Conservation (phyloP, 495 filamentous ascomycete genomes). For the Penicillium desertorum region DNA sequence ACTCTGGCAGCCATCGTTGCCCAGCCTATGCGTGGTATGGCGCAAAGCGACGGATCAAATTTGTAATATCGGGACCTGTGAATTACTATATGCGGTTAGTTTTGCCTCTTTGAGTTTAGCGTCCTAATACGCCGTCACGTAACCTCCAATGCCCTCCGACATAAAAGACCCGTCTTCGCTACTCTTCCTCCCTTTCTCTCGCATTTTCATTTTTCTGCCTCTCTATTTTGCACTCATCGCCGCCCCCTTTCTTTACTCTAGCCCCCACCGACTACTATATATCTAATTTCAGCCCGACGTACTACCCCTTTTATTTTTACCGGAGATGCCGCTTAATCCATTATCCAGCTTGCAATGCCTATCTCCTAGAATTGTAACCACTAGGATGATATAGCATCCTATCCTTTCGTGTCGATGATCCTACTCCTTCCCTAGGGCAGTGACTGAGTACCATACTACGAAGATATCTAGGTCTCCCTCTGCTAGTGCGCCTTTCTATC, state of each 20-base stretch:
- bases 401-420: slow-evolving; percentile 9
- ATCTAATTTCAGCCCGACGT: slow-evolving; percentile 9
- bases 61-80: no score
- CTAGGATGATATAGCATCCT: slow-evolving; percentile 1
- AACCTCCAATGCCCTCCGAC: no score
- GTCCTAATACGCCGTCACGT: no score
- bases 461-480: slow-evolving; percentile 3
- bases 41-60: background rate
- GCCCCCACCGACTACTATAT: slow-evolving; percentile 2
- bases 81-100: no score
- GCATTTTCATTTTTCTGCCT: background rate
- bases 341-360: slow-evolving; percentile 7
- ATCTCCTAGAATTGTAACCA: background rate
- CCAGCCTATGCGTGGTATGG: background rate
- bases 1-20: background rate
- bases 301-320: slow-evolving; percentile 9
- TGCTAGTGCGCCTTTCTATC: background rate
- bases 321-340: slow-evolving; percentile 5
- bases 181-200: background rate
- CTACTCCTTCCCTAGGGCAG: slow-evolving; percentile 1
- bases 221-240: slow-evolving; percentile 13
- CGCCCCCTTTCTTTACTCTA: slow-evolving; percentile 3
- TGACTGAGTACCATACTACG: slow-evolving; percentile 2
- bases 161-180: no score
- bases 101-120: no score